Base-by-base conservation (phyloP, 805 yeast species). In the Nakazawaea pomicola region DNA sequence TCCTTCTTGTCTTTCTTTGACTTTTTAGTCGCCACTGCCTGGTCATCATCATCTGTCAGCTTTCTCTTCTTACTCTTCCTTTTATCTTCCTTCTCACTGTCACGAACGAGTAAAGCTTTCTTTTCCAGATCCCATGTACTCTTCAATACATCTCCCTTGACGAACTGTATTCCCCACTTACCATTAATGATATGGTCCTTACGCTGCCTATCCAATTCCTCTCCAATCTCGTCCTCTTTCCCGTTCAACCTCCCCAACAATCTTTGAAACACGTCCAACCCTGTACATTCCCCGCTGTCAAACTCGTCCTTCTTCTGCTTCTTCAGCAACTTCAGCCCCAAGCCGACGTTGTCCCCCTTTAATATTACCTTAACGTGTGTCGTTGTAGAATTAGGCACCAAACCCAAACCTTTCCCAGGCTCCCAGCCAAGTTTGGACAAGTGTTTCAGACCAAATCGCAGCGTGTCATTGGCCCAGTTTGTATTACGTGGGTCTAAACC, bases 401-500 rank as follows among this genome's bases (percentile, higher is more conserved):
- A 58, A 2, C 99, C 99, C 16, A 91, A 70, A 6, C 98, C 98
- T 47, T 68, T 65, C 15, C 99, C 99, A 2, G 95, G 95, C 39
- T 68, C 72, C 99, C 99, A 91, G 14, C 99, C 99, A 56, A 81
- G 67, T 50, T 77, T 81, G 47, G 78, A 78, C 45, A 91, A 60
- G 60, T 89, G 89, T 53, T 83, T 77, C 58, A 85, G 96, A 0
- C 99, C 99, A 55, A 91, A 91, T 38, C 96, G 65, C 4, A 70
- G 67, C 0, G 82, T 78, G 53, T 87, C 86, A 55, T 88, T 88
- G 19, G 96, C 83, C 99, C 99, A 91, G 46, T 79, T 75, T 1
- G 96, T 90, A 55, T 91, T 91, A 55, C 98, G 70, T 14, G 99
- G 99, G 64, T 91, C 99, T 28, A 72, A 63, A 9, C 98, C 97